Percentiles rank a stretch among this genome's conserved stretches.
phyloP scores from a whole-genome alignment of 163 green algal genomes.

The Chlorella variabilis region DNA sequence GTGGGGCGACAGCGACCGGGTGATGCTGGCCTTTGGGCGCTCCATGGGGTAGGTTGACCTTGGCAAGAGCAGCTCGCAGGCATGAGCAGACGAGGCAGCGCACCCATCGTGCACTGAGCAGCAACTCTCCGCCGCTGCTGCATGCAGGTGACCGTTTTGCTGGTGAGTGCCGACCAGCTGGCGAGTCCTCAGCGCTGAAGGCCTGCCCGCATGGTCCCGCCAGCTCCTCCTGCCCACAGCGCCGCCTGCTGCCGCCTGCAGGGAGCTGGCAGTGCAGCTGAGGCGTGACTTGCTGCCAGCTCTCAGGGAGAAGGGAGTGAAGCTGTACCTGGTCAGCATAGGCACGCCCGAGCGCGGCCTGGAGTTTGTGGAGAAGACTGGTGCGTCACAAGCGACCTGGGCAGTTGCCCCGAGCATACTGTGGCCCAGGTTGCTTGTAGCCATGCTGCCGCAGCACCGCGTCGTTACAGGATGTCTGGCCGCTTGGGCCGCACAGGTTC shows the following conservation, averaged over 20 bases:
- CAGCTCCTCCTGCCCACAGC: too few relatives aligned
- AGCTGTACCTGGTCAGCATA: constrained; percentile 81
- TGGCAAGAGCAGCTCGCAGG: not conserved
- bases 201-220: too few relatives aligned
- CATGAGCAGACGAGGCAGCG: not conserved
- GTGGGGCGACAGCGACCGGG: constrained; percentile 41
- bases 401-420: too few relatives aligned
- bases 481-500: too few relatives aligned
- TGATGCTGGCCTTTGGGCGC: constrained; percentile 45
- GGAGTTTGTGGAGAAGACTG: constrained; percentile 75
- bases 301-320: constrained; percentile 65
- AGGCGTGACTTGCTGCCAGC: constrained; percentile 71
- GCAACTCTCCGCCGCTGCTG: not conserved
- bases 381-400: too few relatives aligned
- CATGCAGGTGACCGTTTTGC: constrained; percentile 58
- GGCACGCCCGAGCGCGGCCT: constrained; percentile 64
- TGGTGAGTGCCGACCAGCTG: too few relatives aligned
- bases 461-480: too few relatives aligned
- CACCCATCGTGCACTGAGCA: not conserved
- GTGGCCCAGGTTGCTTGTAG: too few relatives aligned
- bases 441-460: too few relatives aligned
- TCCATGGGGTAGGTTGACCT: constrained; percentile 40
- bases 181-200: too few relatives aligned
- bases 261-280: constrained; percentile 60
- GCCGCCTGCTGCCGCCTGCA: not conserved